Evolutionary conservation across 371 early-diverging fungal species (phyloP).

Genomic region (Mucor mucedo): DNA sequence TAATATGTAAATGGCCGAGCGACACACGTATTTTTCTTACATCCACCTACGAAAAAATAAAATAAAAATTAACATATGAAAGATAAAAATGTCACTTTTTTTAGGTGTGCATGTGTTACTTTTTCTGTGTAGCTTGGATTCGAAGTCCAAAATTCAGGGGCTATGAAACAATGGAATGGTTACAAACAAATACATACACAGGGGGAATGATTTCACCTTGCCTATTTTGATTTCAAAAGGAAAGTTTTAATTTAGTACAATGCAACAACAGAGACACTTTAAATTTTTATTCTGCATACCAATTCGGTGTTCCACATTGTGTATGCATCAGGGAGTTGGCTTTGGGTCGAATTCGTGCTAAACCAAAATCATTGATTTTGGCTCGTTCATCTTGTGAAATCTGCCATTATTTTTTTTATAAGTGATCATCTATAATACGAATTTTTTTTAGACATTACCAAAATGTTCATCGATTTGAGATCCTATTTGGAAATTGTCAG

Average conservation of each 20-base stretch:
- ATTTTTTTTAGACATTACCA: slow-evolving; percentile 40
- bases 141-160: slow-evolving; percentile 78
- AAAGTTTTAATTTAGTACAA: slow-evolving; percentile 5
- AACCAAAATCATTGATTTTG: slow-evolving; percentile 84
- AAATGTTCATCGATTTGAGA: slow-evolving; percentile 85
- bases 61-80: not conserved
- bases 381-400: slow-evolving; percentile 70
- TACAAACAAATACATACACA: not conserved
- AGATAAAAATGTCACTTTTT: not conserved
- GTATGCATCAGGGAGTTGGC: slow-evolving; percentile 73
- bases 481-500: slow-evolving; percentile 46
- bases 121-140: slow-evolving; percentile 81
- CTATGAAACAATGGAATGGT: slow-evolving; percentile 26
- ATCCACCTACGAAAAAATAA: slow-evolving; percentile 32
- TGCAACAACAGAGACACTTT: not conserved
- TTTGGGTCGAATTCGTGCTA: slow-evolving; percentile 75
- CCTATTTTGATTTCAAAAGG: slow-evolving; percentile 2
- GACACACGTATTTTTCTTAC: slow-evolving; percentile 13
- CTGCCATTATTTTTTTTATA: slow-evolving; percentile 19
- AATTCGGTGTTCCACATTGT: slow-evolving; percentile 80
- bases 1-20: no score
- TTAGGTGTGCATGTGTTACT: slow-evolving; percentile 39
- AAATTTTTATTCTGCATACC: slow-evolving; percentile 54
- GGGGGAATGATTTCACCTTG: slow-evolving; percentile 21
- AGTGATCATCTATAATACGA: not conserved